Evolutionary conservation across 2,329 filamentous ascomycete species (phyloP), one percentile per base, ranked within the genome.

Genomic region (Ascomycota sp.): DNA sequence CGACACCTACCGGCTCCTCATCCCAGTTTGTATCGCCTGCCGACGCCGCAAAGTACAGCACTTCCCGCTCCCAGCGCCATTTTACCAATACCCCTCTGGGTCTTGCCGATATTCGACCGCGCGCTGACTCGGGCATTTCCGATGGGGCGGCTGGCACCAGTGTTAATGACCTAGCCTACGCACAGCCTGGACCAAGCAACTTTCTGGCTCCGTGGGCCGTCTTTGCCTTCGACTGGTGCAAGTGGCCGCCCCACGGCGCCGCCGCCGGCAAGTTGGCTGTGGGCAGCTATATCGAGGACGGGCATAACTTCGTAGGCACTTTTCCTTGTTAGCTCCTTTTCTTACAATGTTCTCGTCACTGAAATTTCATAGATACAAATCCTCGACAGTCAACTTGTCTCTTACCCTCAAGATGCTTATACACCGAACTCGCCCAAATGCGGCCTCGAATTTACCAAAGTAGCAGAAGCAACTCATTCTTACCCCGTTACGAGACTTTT

Each of bases 191-290:
- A 47, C 91, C 86, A 38, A 92, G 82, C 61, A 94, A 86, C 50
- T 93, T 94, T 47, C 57, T 92, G 37, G 83, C 86, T 4, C 85
- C 86, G 0, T 98, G 89, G 82, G 77, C 83, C 10, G 75, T 92
- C 32, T 98, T 95, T 51, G 86, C 89, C 9, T 86, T 92, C 44
- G 89, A 98, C 56, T 98, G 89, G 89, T 98, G 89, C 60, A 98
- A 98, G 55, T 98, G 89, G 86, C 72, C 79, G 11, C 74, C 86
- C 3, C 71, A 82, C 44, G 73, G 55, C 43, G 74, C 74, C 40
- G 75, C 80, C 36, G 82, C 81, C 4, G 89, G 89, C 24, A 95
- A 95, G 54, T 68, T 98, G 42, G 89, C 89, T 9, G 65, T 98
- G 24, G 89, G 86, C 35, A 98, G 89, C 57, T 95, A 95, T 50